A percentile compares a stretch with the other conserved stretches of the same genome.
These are phyloP conservation scores for Pseudozyma sp. DNA, from an alignment of 1,284 basidiomycete genomes.

Conservation along the genomic window DNA sequence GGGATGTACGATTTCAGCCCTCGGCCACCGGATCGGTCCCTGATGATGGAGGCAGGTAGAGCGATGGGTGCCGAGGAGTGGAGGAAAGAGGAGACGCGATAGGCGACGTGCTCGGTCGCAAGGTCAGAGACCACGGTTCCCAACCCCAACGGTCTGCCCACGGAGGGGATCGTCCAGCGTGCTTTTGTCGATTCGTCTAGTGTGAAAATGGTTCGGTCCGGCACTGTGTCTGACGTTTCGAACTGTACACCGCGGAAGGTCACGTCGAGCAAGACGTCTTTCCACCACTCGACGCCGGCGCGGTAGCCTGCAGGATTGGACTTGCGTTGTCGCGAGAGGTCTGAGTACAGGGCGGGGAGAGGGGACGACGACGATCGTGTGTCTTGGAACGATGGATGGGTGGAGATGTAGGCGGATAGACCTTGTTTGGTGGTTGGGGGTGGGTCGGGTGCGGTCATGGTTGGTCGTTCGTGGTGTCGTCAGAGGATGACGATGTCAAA, in stretches of 20 bases:
- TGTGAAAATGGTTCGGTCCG: constrained; percentile 72
- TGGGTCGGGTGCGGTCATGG: neutral
- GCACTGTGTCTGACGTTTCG: neutral
- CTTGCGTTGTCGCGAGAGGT: constrained; percentile 82
- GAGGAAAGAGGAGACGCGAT: constrained; percentile 75
- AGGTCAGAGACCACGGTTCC: constrained; percentile 75
- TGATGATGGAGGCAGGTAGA: constrained; percentile 71
- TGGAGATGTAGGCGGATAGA: constrained; percentile 27
- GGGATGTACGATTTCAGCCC: constrained; percentile 14
- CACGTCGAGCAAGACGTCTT: constrained; percentile 76
- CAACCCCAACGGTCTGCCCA: constrained; percentile 83
- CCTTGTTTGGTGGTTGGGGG: constrained; percentile 8
- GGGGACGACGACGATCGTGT: constrained; percentile 35
- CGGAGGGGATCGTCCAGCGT: constrained; percentile 67
- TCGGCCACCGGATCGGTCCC: neutral
- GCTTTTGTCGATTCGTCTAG: constrained; percentile 71
- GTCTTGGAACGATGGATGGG: constrained; percentile 33
- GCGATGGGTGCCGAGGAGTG: constrained; percentile 76
- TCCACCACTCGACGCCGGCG: constrained; percentile 89
- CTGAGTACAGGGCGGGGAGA: constrained; percentile 86
- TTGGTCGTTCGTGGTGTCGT: neutral
- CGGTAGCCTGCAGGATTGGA: constrained; percentile 86
- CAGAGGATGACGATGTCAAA: neutral
- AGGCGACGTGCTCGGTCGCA: constrained; percentile 68
- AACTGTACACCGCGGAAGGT: constrained; percentile 68